Conservation (phyloP, 495 filamentous ascomycete species). For the Lasiosphaeria miniovina region DNA sequence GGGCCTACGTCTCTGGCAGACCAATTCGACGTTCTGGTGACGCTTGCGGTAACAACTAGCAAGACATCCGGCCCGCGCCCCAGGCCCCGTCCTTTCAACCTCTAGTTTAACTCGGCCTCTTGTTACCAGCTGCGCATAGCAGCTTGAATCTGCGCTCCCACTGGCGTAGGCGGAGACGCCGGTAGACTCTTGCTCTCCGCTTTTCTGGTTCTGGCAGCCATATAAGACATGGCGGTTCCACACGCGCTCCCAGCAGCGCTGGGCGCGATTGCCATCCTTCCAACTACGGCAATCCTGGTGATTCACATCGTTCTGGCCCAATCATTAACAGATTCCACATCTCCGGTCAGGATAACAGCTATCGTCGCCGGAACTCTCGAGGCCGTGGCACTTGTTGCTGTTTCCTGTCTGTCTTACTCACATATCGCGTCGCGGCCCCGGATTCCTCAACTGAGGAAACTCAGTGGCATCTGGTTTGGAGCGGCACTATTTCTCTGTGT, state of each 20-base stretch:
- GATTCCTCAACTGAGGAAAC: conserved; percentile 16
- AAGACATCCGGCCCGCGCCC: not conserved
- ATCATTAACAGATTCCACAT: conserved; percentile 28
- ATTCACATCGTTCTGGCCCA: conserved; percentile 41
- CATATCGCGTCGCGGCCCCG: conserved; percentile 24
- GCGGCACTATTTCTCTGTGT: conserved; percentile 33
- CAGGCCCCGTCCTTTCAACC: not conserved
- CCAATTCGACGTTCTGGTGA: conserved; percentile 2
- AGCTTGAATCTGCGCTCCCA: too few relatives aligned
- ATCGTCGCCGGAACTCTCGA: conserved; percentile 37
- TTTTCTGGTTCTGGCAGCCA: conserved; percentile 3
- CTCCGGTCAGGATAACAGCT: conserved; percentile 33
- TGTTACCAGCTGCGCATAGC: too few relatives aligned
- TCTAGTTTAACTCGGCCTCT: too few relatives aligned
- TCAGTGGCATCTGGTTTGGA: conserved; percentile 36
- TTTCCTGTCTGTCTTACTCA: conserved; percentile 26
- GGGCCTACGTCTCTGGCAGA: conserved; percentile 15
- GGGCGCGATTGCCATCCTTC: conserved; percentile 36
- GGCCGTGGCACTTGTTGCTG: conserved; percentile 28
- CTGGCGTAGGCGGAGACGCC: too few relatives aligned
- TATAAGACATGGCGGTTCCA: conserved; percentile 32
- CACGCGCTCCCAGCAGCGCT: conserved; percentile 33
- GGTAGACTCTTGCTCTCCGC: not conserved
- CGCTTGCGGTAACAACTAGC: not conserved
- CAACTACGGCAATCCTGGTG: conserved; percentile 39